Conservation (phyloP, 1,284 basidiomycete species). For the Sanghuangporus baumii region DNA sequence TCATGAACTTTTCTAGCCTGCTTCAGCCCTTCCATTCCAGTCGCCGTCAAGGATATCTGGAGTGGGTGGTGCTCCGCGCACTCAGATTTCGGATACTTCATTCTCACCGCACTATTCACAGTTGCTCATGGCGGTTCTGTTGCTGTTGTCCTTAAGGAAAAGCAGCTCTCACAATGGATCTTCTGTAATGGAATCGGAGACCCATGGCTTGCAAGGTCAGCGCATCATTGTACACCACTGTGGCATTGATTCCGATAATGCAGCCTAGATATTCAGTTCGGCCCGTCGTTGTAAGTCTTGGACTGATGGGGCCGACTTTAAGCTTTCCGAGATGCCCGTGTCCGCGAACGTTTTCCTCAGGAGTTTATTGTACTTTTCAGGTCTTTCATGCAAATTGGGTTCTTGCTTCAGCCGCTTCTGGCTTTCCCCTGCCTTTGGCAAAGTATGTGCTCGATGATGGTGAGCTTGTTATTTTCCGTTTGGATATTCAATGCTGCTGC, state of each 20-base stretch:
- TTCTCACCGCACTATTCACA: not conserved
- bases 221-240: not conserved
- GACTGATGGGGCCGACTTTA: not conserved
- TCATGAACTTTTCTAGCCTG: conserved; percentile 7
- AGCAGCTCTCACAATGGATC: conserved; percentile 11
- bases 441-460: conserved; percentile 16
- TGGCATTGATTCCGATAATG: not conserved
- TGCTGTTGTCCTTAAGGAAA: conserved; percentile 12
- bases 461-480: not conserved
- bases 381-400: conserved; percentile 20
- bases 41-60: conserved; percentile 13
- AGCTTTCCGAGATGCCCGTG: not conserved
- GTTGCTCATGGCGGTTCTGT: conserved; percentile 18
- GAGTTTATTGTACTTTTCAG: conserved; percentile 1
- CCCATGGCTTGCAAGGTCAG: conserved; percentile 16
- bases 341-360: not conserved
- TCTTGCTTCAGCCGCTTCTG: conserved; percentile 10
- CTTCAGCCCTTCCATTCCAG: conserved; percentile 19
- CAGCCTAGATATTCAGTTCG: conserved; percentile 1
- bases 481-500: not conserved
- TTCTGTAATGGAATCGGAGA: conserved; percentile 18
- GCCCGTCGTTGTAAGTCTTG: conserved; percentile 13
- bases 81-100: not conserved
- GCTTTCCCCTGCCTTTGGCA: conserved; percentile 13
- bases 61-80: conserved; percentile 8